Percentiles rank a stretch among this genome's conserved stretches.
Conservation (phyloP, 345 rosid genomes). For the Pugionium cornutum region DNA sequence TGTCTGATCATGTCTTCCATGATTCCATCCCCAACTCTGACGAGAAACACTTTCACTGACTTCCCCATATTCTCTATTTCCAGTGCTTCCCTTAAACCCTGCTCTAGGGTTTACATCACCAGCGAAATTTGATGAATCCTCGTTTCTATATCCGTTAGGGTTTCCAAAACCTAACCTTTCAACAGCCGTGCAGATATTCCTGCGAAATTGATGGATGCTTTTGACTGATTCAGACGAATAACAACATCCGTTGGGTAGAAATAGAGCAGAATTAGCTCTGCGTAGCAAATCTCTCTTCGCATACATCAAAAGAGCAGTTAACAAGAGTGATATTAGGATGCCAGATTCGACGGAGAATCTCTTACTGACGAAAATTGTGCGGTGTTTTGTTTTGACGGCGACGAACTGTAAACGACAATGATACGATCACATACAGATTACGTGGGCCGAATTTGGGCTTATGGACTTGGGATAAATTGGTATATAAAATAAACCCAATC, state of each 20-base stretch:
- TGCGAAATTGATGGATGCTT: conserved; percentile 26
- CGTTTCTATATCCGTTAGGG: conserved; percentile 21
- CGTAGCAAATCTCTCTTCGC: conserved; percentile 38
- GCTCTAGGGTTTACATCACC: conserved; percentile 30
- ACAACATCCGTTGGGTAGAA: conserved; percentile 42
- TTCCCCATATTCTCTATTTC: conserved; percentile 16
- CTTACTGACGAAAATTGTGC: not conserved
- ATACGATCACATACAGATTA: not conserved
- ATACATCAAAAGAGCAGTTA: conserved; percentile 43
- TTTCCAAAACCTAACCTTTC: conserved; percentile 49
- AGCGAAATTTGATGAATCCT: conserved; percentile 5
- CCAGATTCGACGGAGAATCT: conserved; percentile 1
- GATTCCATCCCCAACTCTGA: conserved; percentile 20
- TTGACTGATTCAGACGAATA: conserved; percentile 34
- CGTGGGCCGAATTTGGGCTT: not conserved
- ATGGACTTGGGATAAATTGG: not conserved
- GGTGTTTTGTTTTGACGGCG: conserved; percentile 18
- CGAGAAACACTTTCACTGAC: conserved; percentile 23
- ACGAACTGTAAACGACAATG: not conserved
- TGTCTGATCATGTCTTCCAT: not conserved
- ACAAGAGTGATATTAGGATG: not conserved
- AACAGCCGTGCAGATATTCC: conserved; percentile 49
- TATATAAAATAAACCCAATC: not conserved
- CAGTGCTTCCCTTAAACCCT: conserved; percentile 5
- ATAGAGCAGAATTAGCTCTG: conserved; percentile 36